Evolutionary conservation across 306 rosid genomes (phyloP), one percentile per base, ranked within the genome.

Genomic region (Trifolium fragiferum): DNA sequence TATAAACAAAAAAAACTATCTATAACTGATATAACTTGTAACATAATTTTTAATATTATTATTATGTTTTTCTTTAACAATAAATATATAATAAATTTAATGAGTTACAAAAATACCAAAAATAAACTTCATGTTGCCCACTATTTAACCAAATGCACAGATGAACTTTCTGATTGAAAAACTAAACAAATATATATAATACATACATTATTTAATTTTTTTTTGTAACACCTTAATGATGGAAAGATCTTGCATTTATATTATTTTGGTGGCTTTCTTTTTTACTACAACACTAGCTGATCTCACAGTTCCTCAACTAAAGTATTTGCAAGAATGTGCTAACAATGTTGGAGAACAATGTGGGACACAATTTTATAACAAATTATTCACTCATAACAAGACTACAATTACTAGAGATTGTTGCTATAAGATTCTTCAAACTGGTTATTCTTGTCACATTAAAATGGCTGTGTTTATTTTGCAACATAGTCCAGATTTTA

Each of bases 351-450:
- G 75, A 23, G 9, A 20, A 23, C 0, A 15, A 0, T 76, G 78
- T 46, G 81, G 70, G 9, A 8, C 11, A 0, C 47, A 69, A 69
- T 20, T 70, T 6, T 10, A 9, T n/a, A 30, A 20, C 6, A 13
- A 53, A 19, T 2, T 81, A 7, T 16, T 32, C 13, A 16, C 6
- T 10, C 0, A 20, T 7, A 12, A 15, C 4, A 53, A 43, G 1
- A 8, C 21, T 2, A 8, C 0, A 2, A 9, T 68, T 18, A 2
- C 72, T 7, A 5, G 0, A 4, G 27, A 19, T 3, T 76, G 79
- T 58, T 82, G 85, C 15, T 72, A 82, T 16, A 82, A 82, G 35
- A 15, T 82, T 10, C 3, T 65, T 27, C 82, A 76, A 72, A 59
- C 38, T 1, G 81, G 78, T 15, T 53, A 81, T 10, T 23, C 60